phyloP scores from a whole-genome alignment of 345 rosid species.

The Syzygium grande region DNA sequence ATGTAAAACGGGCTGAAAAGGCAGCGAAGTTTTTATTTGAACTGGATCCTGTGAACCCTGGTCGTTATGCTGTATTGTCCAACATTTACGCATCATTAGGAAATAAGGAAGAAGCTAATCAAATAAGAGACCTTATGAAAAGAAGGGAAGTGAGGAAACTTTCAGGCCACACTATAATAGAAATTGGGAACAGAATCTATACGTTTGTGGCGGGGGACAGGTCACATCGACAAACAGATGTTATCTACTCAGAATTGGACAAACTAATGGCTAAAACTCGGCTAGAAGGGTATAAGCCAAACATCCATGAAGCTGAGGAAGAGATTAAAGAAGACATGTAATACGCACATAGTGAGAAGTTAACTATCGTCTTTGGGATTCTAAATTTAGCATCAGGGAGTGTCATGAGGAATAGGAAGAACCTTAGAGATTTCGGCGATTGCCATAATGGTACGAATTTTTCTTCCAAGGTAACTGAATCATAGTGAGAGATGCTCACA shows the following conservation, averaged over 20 bases:
- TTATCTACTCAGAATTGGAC: conserved; percentile 17
- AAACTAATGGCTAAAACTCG: neutral
- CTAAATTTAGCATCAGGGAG: conserved; percentile 20
- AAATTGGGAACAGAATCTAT: conserved; percentile 21
- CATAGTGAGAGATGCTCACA: conserved; percentile 29
- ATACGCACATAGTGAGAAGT: conserved; percentile 34
- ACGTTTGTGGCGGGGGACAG: conserved; percentile 35
- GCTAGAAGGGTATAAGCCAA: conserved; percentile 1
- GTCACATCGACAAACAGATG: conserved; percentile 21
- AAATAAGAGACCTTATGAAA: conserved; percentile 24
- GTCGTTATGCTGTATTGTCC: conserved; percentile 23
- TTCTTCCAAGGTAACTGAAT: conserved; percentile 27
- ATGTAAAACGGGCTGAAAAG: conserved; percentile 15
- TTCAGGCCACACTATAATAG: conserved; percentile 21
- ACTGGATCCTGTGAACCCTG: conserved; percentile 20
- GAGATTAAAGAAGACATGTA: conserved; percentile 29
- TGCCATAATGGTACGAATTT: conserved; percentile 24
- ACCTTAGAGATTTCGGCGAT: conserved; percentile 31
- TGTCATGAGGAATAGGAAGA: conserved; percentile 22
- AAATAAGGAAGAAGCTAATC: conserved; percentile 11
- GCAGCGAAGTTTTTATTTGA: conserved; percentile 20
- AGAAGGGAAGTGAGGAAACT: conserved; percentile 14
- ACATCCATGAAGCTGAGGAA: conserved; percentile 39
- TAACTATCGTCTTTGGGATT: conserved; percentile 27
- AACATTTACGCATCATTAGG: conserved; percentile 28